Evolutionary conservation across 768 basidiomycete species (phyloP).

Genomic region (Candolleomyces eurysporus): DNA sequence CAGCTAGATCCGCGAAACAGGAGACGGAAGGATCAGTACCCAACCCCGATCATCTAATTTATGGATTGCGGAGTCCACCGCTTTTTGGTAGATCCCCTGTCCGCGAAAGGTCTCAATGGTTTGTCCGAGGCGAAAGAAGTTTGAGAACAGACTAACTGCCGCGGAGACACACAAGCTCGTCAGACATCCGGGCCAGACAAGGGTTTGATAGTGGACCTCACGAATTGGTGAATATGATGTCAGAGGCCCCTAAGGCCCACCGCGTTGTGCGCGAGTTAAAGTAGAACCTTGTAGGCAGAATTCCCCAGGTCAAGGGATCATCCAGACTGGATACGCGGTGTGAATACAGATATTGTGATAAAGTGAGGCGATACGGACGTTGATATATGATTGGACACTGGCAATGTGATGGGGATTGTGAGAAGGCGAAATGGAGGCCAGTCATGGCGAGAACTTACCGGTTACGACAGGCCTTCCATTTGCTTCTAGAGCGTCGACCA

Average conservation of each 20-base stretch:
- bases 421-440: constrained; percentile 2
- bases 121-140: constrained; percentile 87
- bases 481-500: constrained; percentile 59
- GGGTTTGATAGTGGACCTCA: constrained; percentile 35
- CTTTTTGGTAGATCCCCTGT: constrained; percentile 83
- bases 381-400: constrained; percentile 93
- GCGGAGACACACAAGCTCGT: constrained; percentile 9
- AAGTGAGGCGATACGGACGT: constrained; percentile 52
- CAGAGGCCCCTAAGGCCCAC: constrained; percentile 91
- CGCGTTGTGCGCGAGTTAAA: constrained; percentile 60
- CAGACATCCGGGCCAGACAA: neutral
- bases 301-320: constrained; percentile 86
- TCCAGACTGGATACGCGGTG: constrained; percentile 53
- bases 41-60: constrained; percentile 81
- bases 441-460: constrained; percentile 40
- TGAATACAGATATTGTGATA: constrained; percentile 6
- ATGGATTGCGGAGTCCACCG: constrained; percentile 79
- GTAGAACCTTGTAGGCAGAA: constrained; percentile 67
- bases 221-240: constrained; percentile 94
- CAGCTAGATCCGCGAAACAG: constrained; percentile 2
- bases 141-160: constrained; percentile 67
- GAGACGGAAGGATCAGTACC: constrained; percentile 42
- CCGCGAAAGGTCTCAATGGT: constrained; percentile 92
- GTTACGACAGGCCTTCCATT: constrained; percentile 69
- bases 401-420: constrained; percentile 6